Percentiles rank a stretch among this genome's conserved stretches.
These are phyloP conservation scores for Oryza nivara DNA, from an alignment of 176 grass and related monocot species.

Conservation along the genomic window DNA sequence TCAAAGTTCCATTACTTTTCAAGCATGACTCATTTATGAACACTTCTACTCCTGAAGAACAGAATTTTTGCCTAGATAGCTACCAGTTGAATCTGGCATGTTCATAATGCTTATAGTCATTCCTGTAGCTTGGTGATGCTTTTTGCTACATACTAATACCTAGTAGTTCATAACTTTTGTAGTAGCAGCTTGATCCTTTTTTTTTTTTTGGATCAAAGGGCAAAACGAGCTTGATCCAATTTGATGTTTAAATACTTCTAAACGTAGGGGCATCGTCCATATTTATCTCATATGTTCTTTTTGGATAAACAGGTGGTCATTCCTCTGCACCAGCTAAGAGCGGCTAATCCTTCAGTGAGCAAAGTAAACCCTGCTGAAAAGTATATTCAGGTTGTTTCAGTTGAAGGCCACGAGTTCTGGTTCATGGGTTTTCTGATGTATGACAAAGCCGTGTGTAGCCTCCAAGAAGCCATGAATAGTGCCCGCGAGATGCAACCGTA, in stretches of 20 bases:
- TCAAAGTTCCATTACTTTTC: background rate
- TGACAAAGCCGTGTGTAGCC: slow-evolving; percentile 62
- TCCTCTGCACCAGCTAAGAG: slow-evolving; percentile 78
- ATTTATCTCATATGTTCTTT: background rate
- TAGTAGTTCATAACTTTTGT: background rate
- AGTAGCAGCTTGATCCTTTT: background rate
- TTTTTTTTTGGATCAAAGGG: too few species aligned
- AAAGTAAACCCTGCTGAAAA: slow-evolving; percentile 73
- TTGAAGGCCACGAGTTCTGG: slow-evolving; percentile 89
- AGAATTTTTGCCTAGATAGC: background rate
- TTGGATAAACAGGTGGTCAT: slow-evolving; percentile 71
- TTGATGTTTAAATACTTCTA: slow-evolving; percentile 1
- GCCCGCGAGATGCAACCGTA: slow-evolving; percentile 69
- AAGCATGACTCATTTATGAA: background rate
- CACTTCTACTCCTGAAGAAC: background rate
- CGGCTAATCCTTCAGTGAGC: slow-evolving; percentile 84
- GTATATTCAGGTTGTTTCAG: slow-evolving; percentile 82
- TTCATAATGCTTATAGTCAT: background rate
- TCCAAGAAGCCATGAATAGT: slow-evolving; percentile 71
- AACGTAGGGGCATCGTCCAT: background rate
- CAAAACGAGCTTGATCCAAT: background rate
- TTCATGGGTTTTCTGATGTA: slow-evolving; percentile 91
- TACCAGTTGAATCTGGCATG: background rate
- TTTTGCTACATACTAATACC: background rate
- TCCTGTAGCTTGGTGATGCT: background rate